Percentiles rank a stretch among this genome's conserved stretches.
phyloP scores from a whole-genome alignment of 345 rosid genomes.

The Raphanus sativus region DNA sequence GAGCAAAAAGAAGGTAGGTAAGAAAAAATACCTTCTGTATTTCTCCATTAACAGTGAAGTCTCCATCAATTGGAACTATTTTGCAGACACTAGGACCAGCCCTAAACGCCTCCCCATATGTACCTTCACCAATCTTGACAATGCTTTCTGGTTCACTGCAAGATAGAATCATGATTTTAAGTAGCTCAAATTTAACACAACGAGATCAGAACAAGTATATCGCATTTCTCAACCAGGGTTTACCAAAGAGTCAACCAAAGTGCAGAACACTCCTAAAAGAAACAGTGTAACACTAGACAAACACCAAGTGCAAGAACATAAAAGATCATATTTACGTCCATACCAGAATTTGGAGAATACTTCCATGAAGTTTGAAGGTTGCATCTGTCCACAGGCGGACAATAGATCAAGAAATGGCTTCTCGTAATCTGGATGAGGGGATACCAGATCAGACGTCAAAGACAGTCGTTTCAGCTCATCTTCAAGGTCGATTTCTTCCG shows the following conservation, averaged over 20 bases:
- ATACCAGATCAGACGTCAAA: constrained; percentile 50
- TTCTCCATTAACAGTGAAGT: constrained; percentile 84
- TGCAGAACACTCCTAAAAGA: too few relatives aligned
- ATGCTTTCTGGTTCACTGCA: constrained; percentile 69
- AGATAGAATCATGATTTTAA: constrained; percentile 10
- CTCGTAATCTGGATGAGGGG: constrained; percentile 44
- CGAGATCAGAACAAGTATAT: constrained; percentile 10
- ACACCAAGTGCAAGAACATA: constrained; percentile 16
- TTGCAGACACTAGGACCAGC: constrained; percentile 86
- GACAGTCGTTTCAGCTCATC: constrained; percentile 66
- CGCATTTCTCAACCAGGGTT: neutral
- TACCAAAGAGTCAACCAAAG: neutral
- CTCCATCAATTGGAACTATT: constrained; percentile 95
- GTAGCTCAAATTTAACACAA: constrained; percentile 7
- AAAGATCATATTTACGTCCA: constrained; percentile 25
- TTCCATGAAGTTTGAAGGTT: constrained; percentile 62
- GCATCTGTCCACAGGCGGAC: constrained; percentile 63
- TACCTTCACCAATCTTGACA: constrained; percentile 93
- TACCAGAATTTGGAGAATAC: constrained; percentile 79
- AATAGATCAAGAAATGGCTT: constrained; percentile 65
- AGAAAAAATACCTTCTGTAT: constrained; percentile 70
- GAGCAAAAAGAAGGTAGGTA: neutral
- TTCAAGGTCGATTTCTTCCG: constrained; percentile 49
- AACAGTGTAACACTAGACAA: constrained; percentile 4
- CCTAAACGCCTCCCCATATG: constrained; percentile 89